phyloP scores from a whole-genome alignment of 1,139 yeast species.

The Candida mesenterica region DNA sequence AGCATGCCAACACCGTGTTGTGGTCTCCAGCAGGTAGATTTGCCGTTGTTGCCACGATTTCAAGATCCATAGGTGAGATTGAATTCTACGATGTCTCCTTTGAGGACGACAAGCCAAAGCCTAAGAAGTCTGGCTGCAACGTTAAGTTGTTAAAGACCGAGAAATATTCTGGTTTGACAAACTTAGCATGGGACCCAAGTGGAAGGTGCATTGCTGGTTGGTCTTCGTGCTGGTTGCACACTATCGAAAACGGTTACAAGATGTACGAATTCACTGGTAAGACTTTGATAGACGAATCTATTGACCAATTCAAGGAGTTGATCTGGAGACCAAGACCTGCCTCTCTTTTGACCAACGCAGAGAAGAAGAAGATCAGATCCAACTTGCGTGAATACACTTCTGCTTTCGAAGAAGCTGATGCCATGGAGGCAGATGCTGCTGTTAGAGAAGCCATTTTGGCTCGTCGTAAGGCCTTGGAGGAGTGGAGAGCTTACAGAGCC shows the following conservation, averaged over 20 bases:
- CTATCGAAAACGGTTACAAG: constrained; percentile 87
- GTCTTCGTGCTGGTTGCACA: constrained; percentile 85
- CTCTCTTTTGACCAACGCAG: constrained; percentile 69
- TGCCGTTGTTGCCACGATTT: constrained; percentile 72
- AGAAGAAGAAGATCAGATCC: constrained; percentile 87
- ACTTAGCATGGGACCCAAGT: constrained; percentile 91
- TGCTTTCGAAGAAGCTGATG: constrained; percentile 92
- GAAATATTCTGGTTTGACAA: constrained; percentile 77
- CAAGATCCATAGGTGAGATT: constrained; percentile 62
- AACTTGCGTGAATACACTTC: constrained; percentile 86
- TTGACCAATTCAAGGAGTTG: constrained; percentile 85
- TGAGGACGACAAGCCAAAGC: constrained; percentile 51
- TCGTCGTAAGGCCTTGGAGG: constrained; percentile 79
- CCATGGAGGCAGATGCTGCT: constrained; percentile 95
- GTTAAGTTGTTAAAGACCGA: constrained; percentile 64
- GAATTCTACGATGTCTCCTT: constrained; percentile 81
- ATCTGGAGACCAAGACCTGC: constrained; percentile 98
- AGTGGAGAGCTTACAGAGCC: constrained; percentile 83
- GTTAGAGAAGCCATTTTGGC: constrained; percentile 83
- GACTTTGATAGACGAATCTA: constrained; percentile 66
- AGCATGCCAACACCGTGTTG: constrained; percentile 68
- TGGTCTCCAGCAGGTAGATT: constrained; percentile 97
- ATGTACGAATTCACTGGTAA: constrained; percentile 83
- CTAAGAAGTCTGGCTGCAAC: constrained; percentile 47
- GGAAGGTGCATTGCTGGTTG: constrained; percentile 88